A percentile compares a stretch with the other conserved stretches of the same genome.
phyloP scores from a whole-genome alignment of 75 land plant genomes.

The Isoetes taiwanensis region DNA sequence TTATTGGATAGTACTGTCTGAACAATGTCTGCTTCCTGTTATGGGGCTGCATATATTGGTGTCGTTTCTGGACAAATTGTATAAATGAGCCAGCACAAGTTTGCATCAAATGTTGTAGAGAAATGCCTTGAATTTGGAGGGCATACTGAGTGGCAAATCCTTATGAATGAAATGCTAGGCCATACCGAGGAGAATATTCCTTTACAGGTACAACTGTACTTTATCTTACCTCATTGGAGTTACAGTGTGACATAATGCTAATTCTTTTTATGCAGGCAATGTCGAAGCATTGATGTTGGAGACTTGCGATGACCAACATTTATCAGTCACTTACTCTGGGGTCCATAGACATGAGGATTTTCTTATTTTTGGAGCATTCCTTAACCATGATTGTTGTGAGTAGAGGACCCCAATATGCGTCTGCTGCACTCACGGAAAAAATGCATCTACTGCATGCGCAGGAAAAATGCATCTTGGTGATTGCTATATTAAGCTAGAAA shows the following conservation, averaged over 20 bases:
- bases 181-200: constrained; percentile 52
- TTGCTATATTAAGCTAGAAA: too few species aligned
- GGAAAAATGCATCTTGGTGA: too few species aligned
- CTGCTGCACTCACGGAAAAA: too few species aligned
- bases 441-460: too few species aligned
- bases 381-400: too few species aligned
- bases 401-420: too few species aligned
- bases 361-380: too few species aligned
- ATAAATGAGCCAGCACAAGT: constrained; percentile 62
- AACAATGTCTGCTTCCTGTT: too few species aligned
- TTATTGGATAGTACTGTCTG: too few species aligned
- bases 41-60: too few species aligned
- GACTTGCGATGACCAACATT: constrained; percentile 50
- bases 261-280: constrained; percentile 29
- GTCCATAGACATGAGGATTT: too few species aligned
- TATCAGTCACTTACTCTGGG: too few species aligned
- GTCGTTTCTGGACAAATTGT: constrained; percentile 58
- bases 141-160: constrained; percentile 30
- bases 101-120: constrained; percentile 60
- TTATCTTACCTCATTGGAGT: not conserved
- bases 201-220: constrained; percentile 31
- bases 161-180: constrained; percentile 54
- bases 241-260: not conserved
- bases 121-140: constrained; percentile 50
- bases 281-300: constrained; percentile 51